Base-by-base conservation (phyloP, 305 asterid species). In the Plantago coronopus region DNA sequence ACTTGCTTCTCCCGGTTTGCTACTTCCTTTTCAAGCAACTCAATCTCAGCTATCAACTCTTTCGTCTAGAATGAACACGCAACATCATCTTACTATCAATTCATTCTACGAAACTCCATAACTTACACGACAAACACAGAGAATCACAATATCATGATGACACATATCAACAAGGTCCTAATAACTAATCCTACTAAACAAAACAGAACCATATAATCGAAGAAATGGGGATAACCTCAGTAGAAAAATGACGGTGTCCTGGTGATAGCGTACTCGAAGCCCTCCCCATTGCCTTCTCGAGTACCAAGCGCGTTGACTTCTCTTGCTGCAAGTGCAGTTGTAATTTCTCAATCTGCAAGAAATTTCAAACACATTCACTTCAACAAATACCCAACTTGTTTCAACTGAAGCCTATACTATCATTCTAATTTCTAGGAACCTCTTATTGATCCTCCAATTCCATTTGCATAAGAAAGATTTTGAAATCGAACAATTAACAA, bases 231-330 rank as follows among this genome's bases (percentile, higher is more conserved):
- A 14, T 54, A 64, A 82, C 88, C 78, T 77, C 81, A 47, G 82
- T 70, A 48, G 88, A 72, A 77, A 82, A 66, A 75, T 82, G 81
- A 63, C 63, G 74, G 67, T 82, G 88, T 57, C 88, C 85, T 37
- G 88, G 88, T 61, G 88, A 82, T 29, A 82, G 65, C 0, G 83
- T 79, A 71, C 88, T 82, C 48, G 88, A 82, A 64, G 85, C 81
- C 68, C 85, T 70, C 34, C 88, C 88, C 78, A 82, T 82, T 53
- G 85, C 85, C 76, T 80, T 73, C 72, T 82, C 85, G 53, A 82
- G 88, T 63, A 79, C 76, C 80, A 62, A 60, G 10, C 85, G 80
- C 85, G 77, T 71, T 7, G 81, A 79, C 68, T 74, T 79, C 69
- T 82, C 88, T 69, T 82, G 82, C 69, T 77, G 85, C 65, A 82